phyloP scores from a whole-genome alignment of 2,329 filamentous ascomycete genomes.

The Verticillium alfalfae region DNA sequence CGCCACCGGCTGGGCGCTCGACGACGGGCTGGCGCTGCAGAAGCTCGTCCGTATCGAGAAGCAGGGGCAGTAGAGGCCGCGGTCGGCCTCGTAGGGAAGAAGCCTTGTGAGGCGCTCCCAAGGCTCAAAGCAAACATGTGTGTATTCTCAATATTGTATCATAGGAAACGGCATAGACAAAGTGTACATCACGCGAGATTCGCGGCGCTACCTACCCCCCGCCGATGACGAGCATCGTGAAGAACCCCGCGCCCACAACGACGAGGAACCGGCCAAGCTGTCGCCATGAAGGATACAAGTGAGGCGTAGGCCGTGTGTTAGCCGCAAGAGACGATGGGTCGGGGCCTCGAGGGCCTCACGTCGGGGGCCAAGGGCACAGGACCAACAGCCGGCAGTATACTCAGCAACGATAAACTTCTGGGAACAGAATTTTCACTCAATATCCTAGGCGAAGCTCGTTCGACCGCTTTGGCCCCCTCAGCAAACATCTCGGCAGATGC shows the following conservation, averaged over 20 bases:
- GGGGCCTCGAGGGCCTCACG: too few species aligned
- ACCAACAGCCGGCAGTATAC: too few species aligned
- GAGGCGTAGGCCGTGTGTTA: too few species aligned
- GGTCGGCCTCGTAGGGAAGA: background rate
- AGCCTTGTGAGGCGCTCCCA: background rate
- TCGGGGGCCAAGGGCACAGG: too few species aligned
- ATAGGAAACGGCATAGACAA: background rate
- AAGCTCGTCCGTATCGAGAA: constrained; percentile 35
- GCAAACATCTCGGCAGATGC: too few species aligned
- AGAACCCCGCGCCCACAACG: background rate
- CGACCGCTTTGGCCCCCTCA: too few species aligned
- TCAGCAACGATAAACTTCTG: too few species aligned
- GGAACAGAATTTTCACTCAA: too few species aligned
- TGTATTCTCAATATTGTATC: background rate
- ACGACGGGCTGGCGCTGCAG: constrained; percentile 54
- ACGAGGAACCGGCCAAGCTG: too few species aligned
- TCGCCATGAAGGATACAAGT: too few species aligned
- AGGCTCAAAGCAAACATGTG: background rate
- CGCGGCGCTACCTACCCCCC: background rate
- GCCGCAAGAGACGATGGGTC: too few species aligned
- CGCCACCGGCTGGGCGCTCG: constrained; percentile 50
- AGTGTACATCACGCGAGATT: background rate
- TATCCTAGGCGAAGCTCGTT: too few species aligned
- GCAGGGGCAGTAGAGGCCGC: background rate
- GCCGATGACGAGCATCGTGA: background rate